Evolutionary conservation across 2,329 filamentous ascomycete species (phyloP).

Genomic region (Cladophialophora exuberans): DNA sequence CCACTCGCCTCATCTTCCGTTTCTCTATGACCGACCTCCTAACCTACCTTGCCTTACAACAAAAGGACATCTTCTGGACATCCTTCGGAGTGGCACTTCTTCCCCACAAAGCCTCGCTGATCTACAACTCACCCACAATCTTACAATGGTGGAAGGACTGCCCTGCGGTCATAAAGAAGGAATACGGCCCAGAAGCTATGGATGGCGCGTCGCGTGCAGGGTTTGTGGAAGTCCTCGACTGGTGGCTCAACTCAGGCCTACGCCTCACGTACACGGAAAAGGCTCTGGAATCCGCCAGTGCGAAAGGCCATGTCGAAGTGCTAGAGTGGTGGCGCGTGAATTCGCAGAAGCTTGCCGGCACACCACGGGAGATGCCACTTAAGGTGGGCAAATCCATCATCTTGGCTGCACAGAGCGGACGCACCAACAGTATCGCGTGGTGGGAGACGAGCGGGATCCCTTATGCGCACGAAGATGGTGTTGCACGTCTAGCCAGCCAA

Average conservation of each 20-base stretch:
- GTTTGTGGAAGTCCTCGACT: slow-evolving; percentile 82
- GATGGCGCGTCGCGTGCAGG: slow-evolving; percentile 86
- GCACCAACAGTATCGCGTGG: slow-evolving; percentile 77
- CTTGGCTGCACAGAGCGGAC: slow-evolving; percentile 81
- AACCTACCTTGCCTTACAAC: slow-evolving; percentile 68
- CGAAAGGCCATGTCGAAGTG: slow-evolving; percentile 80
- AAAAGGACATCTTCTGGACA: slow-evolving; percentile 78
- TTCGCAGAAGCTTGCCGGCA: slow-evolving; percentile 36
- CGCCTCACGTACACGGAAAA: slow-evolving; percentile 83
- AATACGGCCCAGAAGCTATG: slow-evolving; percentile 82
- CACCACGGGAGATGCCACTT: slow-evolving; percentile 56
- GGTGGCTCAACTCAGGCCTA: slow-evolving; percentile 84
- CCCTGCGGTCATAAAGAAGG: slow-evolving; percentile 78
- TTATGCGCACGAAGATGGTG: slow-evolving; percentile 76
- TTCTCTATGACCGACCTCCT: slow-evolving; percentile 83
- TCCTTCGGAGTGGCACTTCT: slow-evolving; percentile 82
- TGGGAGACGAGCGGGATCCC: slow-evolving; percentile 83
- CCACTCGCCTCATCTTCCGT: slow-evolving; percentile 87
- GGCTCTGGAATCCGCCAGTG: slow-evolving; percentile 84
- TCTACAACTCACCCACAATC: slow-evolving; percentile 82
- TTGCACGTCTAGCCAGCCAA: slow-evolving; percentile 81
- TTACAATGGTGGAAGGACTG: slow-evolving; percentile 90
- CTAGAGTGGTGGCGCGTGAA: slow-evolving; percentile 88
- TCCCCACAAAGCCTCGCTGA: slow-evolving; percentile 83
- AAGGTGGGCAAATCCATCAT: slow-evolving; percentile 85